Conservation (phyloP, 306 rosid genomes). For the Begonia loranthoides region DNA sequence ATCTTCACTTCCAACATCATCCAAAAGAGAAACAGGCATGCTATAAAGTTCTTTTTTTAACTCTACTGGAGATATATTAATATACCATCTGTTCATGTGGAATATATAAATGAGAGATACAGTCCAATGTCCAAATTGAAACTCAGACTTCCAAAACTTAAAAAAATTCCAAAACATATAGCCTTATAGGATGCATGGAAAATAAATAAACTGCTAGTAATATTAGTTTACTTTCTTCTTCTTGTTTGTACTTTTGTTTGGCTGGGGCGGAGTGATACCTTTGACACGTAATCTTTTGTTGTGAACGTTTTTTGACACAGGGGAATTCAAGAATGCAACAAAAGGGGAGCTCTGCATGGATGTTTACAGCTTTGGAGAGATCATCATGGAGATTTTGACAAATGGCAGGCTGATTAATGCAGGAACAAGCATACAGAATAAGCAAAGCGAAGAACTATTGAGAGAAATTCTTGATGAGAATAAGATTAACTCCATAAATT, state of each 20-base stretch:
- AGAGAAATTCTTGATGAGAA: constrained; percentile 52
- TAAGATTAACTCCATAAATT: constrained; percentile 28
- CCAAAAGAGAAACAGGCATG: constrained; percentile 52
- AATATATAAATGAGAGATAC: neutral
- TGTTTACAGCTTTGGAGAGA: constrained; percentile 63
- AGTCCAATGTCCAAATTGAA: too few species aligned
- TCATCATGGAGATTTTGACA: constrained; percentile 46
- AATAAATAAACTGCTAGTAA: too few species aligned
- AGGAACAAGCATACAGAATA: constrained; percentile 39
- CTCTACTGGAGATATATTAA: neutral
- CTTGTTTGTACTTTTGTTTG: too few species aligned
- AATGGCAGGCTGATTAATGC: constrained; percentile 46
- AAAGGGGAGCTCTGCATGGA: constrained; percentile 62
- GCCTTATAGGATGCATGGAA: too few species aligned
- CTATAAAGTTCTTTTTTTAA: constrained; percentile 1
- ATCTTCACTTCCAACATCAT: constrained; percentile 22
- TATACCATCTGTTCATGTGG: neutral
- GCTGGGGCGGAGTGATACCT: too few species aligned
- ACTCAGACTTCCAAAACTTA: too few species aligned
- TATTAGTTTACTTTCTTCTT: too few species aligned
- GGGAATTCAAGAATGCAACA: constrained; percentile 31
- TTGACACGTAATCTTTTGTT: too few species aligned
- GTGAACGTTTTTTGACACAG: constrained; percentile 14
- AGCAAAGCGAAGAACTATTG: constrained; percentile 37
- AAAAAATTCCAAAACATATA: too few species aligned